A percentile compares a stretch with the other conserved stretches of the same genome.
Conservation (phyloP, 2,329 filamentous ascomycete species). For the Penicillium sp. region DNA sequence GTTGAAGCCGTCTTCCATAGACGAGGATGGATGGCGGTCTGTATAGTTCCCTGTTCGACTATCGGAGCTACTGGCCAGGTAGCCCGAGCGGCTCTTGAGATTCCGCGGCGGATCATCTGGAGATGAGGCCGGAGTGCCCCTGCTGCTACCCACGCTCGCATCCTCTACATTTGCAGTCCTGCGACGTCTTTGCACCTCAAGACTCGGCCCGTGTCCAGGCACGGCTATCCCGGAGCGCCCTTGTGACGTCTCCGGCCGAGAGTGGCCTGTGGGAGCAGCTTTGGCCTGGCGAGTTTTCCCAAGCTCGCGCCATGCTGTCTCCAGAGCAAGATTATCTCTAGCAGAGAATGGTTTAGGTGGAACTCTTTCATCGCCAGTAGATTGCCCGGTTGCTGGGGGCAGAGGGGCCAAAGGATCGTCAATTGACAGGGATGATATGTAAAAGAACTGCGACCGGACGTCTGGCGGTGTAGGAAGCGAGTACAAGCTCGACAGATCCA, state of each 20-base stretch:
- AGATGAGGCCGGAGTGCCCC: slow-evolving; percentile 17
- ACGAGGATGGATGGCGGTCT: slow-evolving; percentile 19
- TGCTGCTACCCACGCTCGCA: slow-evolving; percentile 16
- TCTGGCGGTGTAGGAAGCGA: slow-evolving; percentile 50
- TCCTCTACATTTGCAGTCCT: slow-evolving; percentile 14
- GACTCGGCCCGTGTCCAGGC: slow-evolving; percentile 16
- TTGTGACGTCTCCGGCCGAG: slow-evolving; percentile 9
- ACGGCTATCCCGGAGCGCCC: slow-evolving; percentile 24
- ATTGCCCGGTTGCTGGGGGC: slow-evolving; percentile 49
- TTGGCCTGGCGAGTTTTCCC: slow-evolving; percentile 21
- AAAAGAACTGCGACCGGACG: slow-evolving; percentile 73
- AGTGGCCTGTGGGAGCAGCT: slow-evolving; percentile 1
- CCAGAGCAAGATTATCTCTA: slow-evolving; percentile 73
- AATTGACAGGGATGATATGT: slow-evolving; percentile 73
- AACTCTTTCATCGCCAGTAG: slow-evolving; percentile 51
- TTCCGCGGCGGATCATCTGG: slow-evolving; percentile 15
- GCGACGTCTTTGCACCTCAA: slow-evolving; percentile 9
- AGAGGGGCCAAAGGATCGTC: slow-evolving; percentile 78
- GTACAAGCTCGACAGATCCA: slow-evolving; percentile 31
- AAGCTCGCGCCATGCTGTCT: slow-evolving; percentile 69
- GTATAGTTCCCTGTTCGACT: slow-evolving; percentile 4
- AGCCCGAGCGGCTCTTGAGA: slow-evolving; percentile 10
- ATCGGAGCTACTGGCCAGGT: slow-evolving; percentile 8
- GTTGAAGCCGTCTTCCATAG: slow-evolving; percentile 14
- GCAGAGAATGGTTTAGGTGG: slow-evolving; percentile 72